Evolutionary conservation across 2,329 filamentous ascomycete species (phyloP), one percentile per base, ranked within the genome.

Genomic region (Xylaria sp.): DNA sequence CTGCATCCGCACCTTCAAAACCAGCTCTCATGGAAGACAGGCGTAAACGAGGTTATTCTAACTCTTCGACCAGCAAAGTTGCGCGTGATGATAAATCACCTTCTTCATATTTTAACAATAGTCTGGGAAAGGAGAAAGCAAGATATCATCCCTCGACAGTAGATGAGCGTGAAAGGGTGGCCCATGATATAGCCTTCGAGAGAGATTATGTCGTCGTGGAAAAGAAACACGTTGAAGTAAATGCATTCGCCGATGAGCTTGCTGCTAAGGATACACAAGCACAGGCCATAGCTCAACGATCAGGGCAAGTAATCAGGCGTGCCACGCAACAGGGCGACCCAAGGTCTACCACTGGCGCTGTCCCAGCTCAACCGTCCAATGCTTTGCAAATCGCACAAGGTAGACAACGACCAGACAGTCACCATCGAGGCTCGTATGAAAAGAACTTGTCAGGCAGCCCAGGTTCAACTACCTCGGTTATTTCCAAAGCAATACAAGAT

Each of bases 181-280:
- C 93, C 2, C 93, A 97, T 75, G 95, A 98, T 72, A 90, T 97
- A 58, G 92, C 92, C 0, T 92, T 97, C 75, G 94, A 97, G 78
- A 90, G 95, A 73, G 96, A 98, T 73, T 99, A 98, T 76, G 95
- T 99, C 23, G 86, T 98, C 31, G 93, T 99, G 13, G 96, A 99
- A 82, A 97, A 98, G 83, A 90, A 92, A 73, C 92, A 94, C 23
- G 94, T 99, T 12, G 95, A 98, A 80, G 95, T 99, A 60, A 98
- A 99, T 79, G 96, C 96, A 2, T 92, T 99, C 76, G 96, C 96
- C 25, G 96, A 99, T 80, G 95, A 98, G 81, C 85, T 99, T 78
- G 94, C 94, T 54, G 92, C 94, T 62, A 95, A 92, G 25, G 86
- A 88, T 73, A 81, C 85, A 69, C 79, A 86, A 72, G 80, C 84